phyloP scores from a whole-genome alignment of 495 filamentous ascomycete genomes.

The Xylaria intraflava region DNA sequence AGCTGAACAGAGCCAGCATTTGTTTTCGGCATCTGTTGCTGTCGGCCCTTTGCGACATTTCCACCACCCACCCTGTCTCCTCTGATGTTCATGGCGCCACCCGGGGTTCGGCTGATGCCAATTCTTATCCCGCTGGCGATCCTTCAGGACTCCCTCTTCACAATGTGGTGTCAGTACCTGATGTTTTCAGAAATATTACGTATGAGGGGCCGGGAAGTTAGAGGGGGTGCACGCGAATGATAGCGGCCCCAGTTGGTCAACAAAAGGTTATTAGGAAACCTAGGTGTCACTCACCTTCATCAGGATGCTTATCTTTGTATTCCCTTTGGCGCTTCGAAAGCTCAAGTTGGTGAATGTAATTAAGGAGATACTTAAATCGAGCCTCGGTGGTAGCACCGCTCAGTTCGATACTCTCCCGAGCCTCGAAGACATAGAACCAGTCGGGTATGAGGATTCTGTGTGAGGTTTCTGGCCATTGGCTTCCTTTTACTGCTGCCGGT shows the following conservation, averaged over 20 bases:
- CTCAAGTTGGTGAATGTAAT: slow-evolving; percentile 7
- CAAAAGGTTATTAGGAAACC: not conserved
- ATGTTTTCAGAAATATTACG: not conserved
- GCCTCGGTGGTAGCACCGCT: not conserved
- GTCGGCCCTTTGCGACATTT: slow-evolving; percentile 28
- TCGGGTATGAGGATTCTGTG: slow-evolving; percentile 15
- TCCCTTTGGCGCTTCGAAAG: not conserved
- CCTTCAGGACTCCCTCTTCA: not conserved
- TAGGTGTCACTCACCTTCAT: slow-evolving; percentile 4
- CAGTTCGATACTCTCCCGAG: slow-evolving; percentile 9
- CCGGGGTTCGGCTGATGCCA: slow-evolving; percentile 27
- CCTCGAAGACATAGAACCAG: slow-evolving; percentile 28
- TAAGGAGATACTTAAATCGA: slow-evolving; percentile 11
- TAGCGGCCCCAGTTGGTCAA: not conserved
- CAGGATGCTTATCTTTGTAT: not conserved
- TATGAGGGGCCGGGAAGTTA: not conserved
- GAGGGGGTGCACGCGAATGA: not conserved
- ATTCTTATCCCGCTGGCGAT: slow-evolving; percentile 19
- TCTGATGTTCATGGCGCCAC: slow-evolving; percentile 26
- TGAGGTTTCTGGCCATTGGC: not conserved
- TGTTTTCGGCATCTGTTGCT: slow-evolving; percentile 25
- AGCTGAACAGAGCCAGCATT: slow-evolving; percentile 24
- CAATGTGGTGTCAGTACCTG: not conserved
- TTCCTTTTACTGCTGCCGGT: not conserved
- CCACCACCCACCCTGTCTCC: slow-evolving; percentile 34